Evolutionary conservation across 2,329 filamentous ascomycete genomes (phyloP).

Genomic region (Coleophoma cylindrospora): DNA sequence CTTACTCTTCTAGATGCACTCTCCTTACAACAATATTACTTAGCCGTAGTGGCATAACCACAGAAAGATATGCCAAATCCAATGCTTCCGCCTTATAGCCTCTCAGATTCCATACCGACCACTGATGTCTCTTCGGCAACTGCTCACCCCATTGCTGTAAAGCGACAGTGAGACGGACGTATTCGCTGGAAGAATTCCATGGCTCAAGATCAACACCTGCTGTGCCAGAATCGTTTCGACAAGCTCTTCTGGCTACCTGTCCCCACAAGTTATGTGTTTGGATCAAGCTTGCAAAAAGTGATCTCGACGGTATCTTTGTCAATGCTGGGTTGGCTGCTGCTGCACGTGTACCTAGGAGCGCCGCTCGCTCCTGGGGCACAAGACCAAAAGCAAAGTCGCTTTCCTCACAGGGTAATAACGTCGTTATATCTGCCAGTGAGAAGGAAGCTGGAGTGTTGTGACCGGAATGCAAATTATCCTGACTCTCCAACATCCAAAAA

Average conservation of each 20-base stretch:
- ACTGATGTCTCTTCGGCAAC: constrained; percentile 26
- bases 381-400: constrained; percentile 31
- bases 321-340: constrained; percentile 21
- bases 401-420: constrained; percentile 30
- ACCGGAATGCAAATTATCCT: constrained; percentile 32
- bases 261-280: constrained; percentile 33
- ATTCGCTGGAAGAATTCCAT: constrained; percentile 23
- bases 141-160: constrained; percentile 24
- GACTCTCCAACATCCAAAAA: constrained; percentile 32
- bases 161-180: constrained; percentile 12
- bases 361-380: constrained; percentile 24
- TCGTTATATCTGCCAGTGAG: constrained; percentile 29
- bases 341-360: constrained; percentile 27
- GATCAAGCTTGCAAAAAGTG: constrained; percentile 32
- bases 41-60: constrained; percentile 30
- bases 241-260: constrained; percentile 26
- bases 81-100: constrained; percentile 29
- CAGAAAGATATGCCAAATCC: constrained; percentile 30
- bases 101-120: constrained; percentile 31
- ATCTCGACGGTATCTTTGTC: constrained; percentile 18
- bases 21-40: constrained; percentile 31
- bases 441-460: constrained; percentile 28
- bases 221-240: constrained; percentile 3
- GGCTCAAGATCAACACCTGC: constrained; percentile 10
- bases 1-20: constrained; percentile 23